Conservation (phyloP, 345 rosid genomes). For the Orychophragmus violaceus region DNA sequence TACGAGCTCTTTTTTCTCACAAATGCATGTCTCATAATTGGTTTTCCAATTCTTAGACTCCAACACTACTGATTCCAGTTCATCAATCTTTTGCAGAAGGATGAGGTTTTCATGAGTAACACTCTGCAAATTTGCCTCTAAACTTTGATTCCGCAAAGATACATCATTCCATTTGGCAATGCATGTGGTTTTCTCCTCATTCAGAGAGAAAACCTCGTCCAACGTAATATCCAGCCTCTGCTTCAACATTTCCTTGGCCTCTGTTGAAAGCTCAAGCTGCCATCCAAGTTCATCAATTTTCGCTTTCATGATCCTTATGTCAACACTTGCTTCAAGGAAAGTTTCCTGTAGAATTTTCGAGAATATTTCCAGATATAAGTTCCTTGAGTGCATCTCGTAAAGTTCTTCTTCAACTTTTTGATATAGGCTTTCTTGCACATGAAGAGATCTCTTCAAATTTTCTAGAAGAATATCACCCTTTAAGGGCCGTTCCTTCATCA, state of each 20-base stretch:
- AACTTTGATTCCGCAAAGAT: constrained; percentile 50
- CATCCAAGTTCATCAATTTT: constrained; percentile 41
- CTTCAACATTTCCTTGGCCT: constrained; percentile 55
- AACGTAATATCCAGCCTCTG: constrained; percentile 58
- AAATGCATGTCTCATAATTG: constrained; percentile 51
- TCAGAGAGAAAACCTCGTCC: constrained; percentile 58
- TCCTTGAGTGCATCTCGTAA: constrained; percentile 57
- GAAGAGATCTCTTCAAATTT: constrained; percentile 68
- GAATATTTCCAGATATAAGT: constrained; percentile 70
- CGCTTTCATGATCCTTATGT: constrained; percentile 42
- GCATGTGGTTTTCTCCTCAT: constrained; percentile 51
- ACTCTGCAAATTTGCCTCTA: constrained; percentile 51
- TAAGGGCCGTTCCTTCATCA: constrained; percentile 42
- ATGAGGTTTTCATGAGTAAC: constrained; percentile 50
- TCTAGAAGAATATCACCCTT: constrained; percentile 71
- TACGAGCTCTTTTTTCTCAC: constrained; percentile 58
- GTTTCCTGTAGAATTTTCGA: constrained; percentile 63
- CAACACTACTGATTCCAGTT: constrained; percentile 54
- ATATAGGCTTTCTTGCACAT: constrained; percentile 72
- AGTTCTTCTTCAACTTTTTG: constrained; percentile 79
- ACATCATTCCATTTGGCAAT: constrained; percentile 51
- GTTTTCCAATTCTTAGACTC: constrained; percentile 46
- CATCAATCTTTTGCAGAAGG: constrained; percentile 58
- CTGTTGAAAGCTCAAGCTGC: constrained; percentile 60
- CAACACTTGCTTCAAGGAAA: constrained; percentile 53